These are phyloP conservation scores for Aspergillus sergii DNA, from an alignment of 2,329 filamentous ascomycete genomes.

Conservation along the genomic window DNA sequence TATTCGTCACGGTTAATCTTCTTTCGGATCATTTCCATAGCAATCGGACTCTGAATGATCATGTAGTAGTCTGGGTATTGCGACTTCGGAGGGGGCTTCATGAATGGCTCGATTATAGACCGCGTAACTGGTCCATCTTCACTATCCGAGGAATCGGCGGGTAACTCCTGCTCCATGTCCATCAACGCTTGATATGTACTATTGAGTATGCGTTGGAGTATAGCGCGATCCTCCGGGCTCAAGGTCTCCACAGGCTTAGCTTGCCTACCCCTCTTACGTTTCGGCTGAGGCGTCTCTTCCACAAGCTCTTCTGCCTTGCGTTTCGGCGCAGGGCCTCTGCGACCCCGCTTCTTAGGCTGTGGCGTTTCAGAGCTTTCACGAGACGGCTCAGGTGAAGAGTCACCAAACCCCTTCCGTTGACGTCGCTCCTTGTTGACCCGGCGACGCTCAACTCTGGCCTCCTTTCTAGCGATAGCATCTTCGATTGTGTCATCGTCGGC, in stretches of 20 bases:
- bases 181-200: slow-evolving; percentile 78
- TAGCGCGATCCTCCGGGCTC: slow-evolving; percentile 68
- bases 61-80: slow-evolving; percentile 95
- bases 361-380: slow-evolving; percentile 82
- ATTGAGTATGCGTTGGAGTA: slow-evolving; percentile 79
- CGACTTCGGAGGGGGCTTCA: slow-evolving; percentile 85
- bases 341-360: slow-evolving; percentile 70
- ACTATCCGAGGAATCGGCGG: slow-evolving; percentile 53
- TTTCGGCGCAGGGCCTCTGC: slow-evolving; percentile 79
- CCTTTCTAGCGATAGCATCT: slow-evolving; percentile 86
- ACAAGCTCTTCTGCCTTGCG: slow-evolving; percentile 80
- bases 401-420: slow-evolving; percentile 48
- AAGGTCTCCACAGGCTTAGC: slow-evolving; percentile 70
- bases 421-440: slow-evolving; percentile 74
- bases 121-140: slow-evolving; percentile 64
- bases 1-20: slow-evolving; percentile 98
- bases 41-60: slow-evolving; percentile 89
- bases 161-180: slow-evolving; percentile 75
- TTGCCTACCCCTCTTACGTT: slow-evolving; percentile 74
- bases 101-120: slow-evolving; percentile 88
- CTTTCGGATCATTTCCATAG: slow-evolving; percentile 91
- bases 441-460: slow-evolving; percentile 79
- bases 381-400: slow-evolving; percentile 77
- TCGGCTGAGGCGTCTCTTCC: slow-evolving; percentile 74
- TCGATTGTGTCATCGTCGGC: slow-evolving; percentile 94